These are phyloP conservation scores for Trichoderma semiorbis DNA, from an alignment of 2,329 filamentous ascomycete species.

Conservation along the genomic window DNA sequence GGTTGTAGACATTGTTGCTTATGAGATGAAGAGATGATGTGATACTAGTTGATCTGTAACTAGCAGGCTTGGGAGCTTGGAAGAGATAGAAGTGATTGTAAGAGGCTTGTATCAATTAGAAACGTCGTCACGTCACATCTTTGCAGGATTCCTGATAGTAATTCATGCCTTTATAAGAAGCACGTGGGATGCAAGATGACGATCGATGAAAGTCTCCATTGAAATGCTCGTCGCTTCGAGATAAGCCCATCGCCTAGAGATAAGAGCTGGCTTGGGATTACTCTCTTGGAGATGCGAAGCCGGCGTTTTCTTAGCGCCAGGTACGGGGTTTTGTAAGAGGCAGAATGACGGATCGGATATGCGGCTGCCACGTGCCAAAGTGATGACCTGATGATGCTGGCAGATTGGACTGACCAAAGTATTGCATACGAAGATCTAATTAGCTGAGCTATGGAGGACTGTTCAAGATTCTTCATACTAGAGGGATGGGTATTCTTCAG, in stretches of 20 bases:
- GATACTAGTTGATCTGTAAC: not conserved
- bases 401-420: not conserved
- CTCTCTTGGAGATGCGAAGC: not conserved
- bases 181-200: not conserved
- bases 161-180: not conserved
- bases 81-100: not conserved
- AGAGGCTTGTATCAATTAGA: not conserved
- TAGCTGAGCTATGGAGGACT: not conserved
- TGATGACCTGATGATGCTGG: not conserved
- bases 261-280: not conserved
- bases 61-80: not conserved
- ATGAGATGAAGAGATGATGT: not conserved
- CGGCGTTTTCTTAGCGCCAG: not conserved
- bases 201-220: not conserved
- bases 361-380: not conserved
- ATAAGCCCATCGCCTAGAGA: not conserved
- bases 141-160: not conserved
- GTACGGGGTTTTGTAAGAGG: not conserved
- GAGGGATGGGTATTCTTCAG: too few species aligned
- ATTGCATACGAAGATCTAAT: not conserved
- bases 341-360: not conserved
- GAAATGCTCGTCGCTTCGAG: not conserved
- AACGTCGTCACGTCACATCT: not conserved
- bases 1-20: not conserved
- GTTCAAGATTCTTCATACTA: not conserved